Percentiles rank a stretch among this genome's conserved stretches.
These are phyloP conservation scores for Tuber magnatum DNA, from an alignment of 495 filamentous ascomycete species.

Conservation along the genomic window DNA sequence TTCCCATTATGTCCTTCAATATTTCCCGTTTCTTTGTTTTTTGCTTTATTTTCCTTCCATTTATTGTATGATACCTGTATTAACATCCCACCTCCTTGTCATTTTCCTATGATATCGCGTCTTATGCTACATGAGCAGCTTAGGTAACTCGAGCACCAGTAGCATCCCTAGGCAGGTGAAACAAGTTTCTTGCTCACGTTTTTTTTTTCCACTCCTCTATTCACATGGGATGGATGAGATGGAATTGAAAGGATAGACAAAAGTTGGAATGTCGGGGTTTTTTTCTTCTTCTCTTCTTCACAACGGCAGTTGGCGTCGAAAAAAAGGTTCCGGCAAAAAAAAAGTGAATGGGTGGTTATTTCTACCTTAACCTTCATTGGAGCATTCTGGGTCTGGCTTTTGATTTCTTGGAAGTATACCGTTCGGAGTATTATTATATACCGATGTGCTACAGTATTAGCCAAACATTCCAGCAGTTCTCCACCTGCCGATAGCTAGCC, in stretches of 20 bases:
- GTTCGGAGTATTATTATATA: neutral
- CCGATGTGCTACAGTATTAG: neutral
- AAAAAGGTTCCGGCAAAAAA: slow-evolving; percentile 15
- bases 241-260: neutral
- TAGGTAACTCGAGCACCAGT: neutral
- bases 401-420: neutral
- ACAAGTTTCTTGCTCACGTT: neutral
- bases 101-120: neutral
- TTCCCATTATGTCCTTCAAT: neutral
- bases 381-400: neutral
- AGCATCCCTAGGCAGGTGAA: neutral
- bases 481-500: neutral
- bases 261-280: slow-evolving; percentile 21
- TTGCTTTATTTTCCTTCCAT: neutral
- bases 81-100: too few species aligned
- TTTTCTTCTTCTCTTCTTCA: slow-evolving; percentile 1
- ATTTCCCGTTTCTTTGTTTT: neutral
- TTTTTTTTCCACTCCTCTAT: slow-evolving; percentile 15
- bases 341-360: neutral
- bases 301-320: neutral
- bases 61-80: neutral
- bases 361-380: neutral
- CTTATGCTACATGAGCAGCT: neutral
- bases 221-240: neutral
- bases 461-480: neutral